Base-by-base conservation (phyloP, 2,329 filamentous ascomycete species). In the Neopestalotiopsis rosae region DNA sequence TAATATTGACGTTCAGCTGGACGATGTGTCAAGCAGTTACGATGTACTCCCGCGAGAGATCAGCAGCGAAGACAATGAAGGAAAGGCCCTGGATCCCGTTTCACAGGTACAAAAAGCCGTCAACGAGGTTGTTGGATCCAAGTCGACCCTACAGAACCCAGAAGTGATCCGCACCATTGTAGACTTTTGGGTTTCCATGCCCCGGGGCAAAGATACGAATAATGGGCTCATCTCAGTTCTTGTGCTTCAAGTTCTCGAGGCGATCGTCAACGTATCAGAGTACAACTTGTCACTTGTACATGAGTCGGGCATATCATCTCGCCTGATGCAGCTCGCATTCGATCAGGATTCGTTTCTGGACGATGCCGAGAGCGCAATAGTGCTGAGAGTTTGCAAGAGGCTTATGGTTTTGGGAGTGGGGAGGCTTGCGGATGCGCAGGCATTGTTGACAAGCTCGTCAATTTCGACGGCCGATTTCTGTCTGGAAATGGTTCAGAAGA, bases 371-470 rank as follows among this genome's bases (percentile, higher is more conserved):
- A 86, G 84, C 73, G 78, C 83, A 32, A 83, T 90, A 14, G 87
- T 94, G 24, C 83, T 91, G 72, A 84, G 88, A 28, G 85, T 97
- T 32, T 95, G 92, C 75, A 87, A 87, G 72, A 85, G 86, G 79
- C 81, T 97, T 77, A 89, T 94, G 84, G 83, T 89, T 68, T 85
- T 96, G 71, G 95, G 96, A 24, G 88, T 97, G 73, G 92, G 91
- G 75, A 87, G 87, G 69, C 87, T 97, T n/a, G 89, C 93, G 61
- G 94, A 98, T 82, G 93, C 94, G 17, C 91, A 95, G 75, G 90
- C 91, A 70, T 85, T 99, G 38, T 79, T 91, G 49, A 84, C 86
- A 13, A 85, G 83, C 34, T 80, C 86, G 9, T 86, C 87, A 1
- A 74, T 85, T 6, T 81, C 83, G 62, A 85, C 88, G 0, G 87